These are phyloP conservation scores for Stygiomarasmius scandens DNA, from an alignment of 1,284 basidiomycete genomes.

Conservation along the genomic window DNA sequence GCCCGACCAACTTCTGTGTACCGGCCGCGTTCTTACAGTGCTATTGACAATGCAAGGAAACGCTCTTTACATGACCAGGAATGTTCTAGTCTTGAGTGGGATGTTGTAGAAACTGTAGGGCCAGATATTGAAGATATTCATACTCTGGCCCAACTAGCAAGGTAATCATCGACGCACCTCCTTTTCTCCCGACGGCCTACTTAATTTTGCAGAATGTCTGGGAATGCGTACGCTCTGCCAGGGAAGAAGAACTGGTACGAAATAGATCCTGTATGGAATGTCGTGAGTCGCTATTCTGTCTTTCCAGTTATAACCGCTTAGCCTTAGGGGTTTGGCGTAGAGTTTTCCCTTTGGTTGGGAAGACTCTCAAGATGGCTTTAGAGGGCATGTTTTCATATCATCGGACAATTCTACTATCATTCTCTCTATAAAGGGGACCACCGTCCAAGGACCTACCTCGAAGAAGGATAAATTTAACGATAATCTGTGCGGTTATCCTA, in stretches of 20 bases:
- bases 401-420: conserved; percentile 84
- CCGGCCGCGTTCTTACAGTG: conserved; percentile 56
- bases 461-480: conserved; percentile 97
- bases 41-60: conserved; percentile 52
- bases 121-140: conserved; percentile 81
- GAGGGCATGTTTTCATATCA: conserved; percentile 88
- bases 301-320: too few species aligned
- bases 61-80: conserved; percentile 45
- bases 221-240: conserved; percentile 84
- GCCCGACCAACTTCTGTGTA: conserved; percentile 61
- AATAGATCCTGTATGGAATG: conserved; percentile 74
- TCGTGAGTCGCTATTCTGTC: conserved; percentile 46
- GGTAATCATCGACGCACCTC: neutral
- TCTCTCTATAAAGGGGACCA: conserved; percentile 95
- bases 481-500: conserved; percentile 58
- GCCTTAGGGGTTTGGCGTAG: too few species aligned
- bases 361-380: conserved; percentile 76
- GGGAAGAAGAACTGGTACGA: conserved; percentile 82
- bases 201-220: conserved; percentile 72
- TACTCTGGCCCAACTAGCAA: conserved; percentile 78
- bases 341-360: conserved; percentile 94
- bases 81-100: conserved; percentile 65
- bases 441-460: conserved; percentile 78
- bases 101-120: conserved; percentile 51
- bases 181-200: neutral